phyloP scores from a whole-genome alignment of 2,329 filamentous ascomycete species.

The Aotearoamyces nothofagi region DNA sequence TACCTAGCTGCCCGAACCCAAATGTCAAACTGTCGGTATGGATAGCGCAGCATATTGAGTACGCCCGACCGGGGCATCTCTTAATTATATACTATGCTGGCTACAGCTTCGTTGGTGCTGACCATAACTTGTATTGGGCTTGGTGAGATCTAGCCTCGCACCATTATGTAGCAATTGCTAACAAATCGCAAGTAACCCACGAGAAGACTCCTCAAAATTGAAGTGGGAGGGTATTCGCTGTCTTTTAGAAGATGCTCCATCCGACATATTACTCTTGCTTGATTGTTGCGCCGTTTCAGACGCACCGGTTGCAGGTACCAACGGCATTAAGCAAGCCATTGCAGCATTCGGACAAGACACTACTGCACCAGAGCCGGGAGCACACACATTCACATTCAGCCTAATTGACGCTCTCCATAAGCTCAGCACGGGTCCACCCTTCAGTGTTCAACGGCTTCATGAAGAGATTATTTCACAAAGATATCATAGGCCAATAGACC shows the following conservation, averaged over 20 bases:
- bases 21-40: constrained; percentile 45
- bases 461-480: constrained; percentile 31
- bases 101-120: constrained; percentile 38
- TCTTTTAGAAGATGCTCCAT: constrained; percentile 45
- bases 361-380: constrained; percentile 25
- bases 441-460: constrained; percentile 38
- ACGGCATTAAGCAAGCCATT: constrained; percentile 46
- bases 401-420: constrained; percentile 38
- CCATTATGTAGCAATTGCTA: background rate
- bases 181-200: constrained; percentile 30
- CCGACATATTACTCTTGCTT: constrained; percentile 45
- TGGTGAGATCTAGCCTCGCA: constrained; percentile 30
- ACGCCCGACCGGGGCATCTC: constrained; percentile 40
- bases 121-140: constrained; percentile 51
- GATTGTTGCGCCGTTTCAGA: constrained; percentile 46
- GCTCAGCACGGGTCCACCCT: constrained; percentile 35
- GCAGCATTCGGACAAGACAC: constrained; percentile 42
- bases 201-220: constrained; percentile 41
- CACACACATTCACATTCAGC: constrained; percentile 42
- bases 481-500: constrained; percentile 26
- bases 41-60: constrained; percentile 43
- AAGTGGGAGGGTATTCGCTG: constrained; percentile 50
- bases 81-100: constrained; percentile 51
- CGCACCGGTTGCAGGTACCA: constrained; percentile 30
- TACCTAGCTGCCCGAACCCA: constrained; percentile 42